Conservation (phyloP, 805 yeast species). For the Lachancea cidri region DNA sequence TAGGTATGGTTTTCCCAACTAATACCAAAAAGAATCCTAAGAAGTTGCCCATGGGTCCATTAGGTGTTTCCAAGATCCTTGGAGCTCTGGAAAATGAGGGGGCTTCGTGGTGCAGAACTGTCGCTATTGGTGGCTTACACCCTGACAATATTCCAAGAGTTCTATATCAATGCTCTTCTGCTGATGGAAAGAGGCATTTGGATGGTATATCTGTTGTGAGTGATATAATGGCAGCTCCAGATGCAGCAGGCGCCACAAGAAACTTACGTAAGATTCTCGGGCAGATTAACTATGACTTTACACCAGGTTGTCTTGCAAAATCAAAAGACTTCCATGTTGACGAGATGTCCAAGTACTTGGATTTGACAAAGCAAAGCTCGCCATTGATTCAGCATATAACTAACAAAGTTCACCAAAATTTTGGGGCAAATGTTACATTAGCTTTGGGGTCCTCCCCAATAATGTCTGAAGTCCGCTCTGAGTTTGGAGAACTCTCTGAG, state of each 20-base stretch:
- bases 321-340: slow-evolving; percentile 4
- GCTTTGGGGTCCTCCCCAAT: slow-evolving; percentile 85
- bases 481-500: slow-evolving; percentile 60
- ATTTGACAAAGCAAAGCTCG: slow-evolving; percentile 24
- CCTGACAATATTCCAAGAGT: slow-evolving; percentile 56
- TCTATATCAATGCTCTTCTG: slow-evolving; percentile 41
- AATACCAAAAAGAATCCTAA: slow-evolving; percentile 57
- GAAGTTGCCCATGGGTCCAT: slow-evolving; percentile 59
- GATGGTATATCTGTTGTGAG: slow-evolving; percentile 92
- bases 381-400: slow-evolving; percentile 87
- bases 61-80: slow-evolving; percentile 55
- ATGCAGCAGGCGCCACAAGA: slow-evolving; percentile 49
- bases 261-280: slow-evolving; percentile 30
- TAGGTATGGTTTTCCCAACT: slow-evolving; percentile 76
- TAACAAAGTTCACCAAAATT: slow-evolving; percentile 80
- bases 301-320: not conserved
- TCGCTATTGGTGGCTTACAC: slow-evolving; percentile 78
- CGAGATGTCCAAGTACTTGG: slow-evolving; percentile 20
- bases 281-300: slow-evolving; percentile 12
- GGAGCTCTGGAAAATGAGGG: slow-evolving; percentile 37
- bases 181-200: slow-evolving; percentile 41
- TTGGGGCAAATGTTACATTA: slow-evolving; percentile 80
- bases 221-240: slow-evolving; percentile 62
- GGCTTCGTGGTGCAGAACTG: slow-evolving; percentile 46
- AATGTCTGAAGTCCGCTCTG: slow-evolving; percentile 72